Conservation (phyloP, 768 basidiomycete genomes). For the Lentinula lateritia region DNA sequence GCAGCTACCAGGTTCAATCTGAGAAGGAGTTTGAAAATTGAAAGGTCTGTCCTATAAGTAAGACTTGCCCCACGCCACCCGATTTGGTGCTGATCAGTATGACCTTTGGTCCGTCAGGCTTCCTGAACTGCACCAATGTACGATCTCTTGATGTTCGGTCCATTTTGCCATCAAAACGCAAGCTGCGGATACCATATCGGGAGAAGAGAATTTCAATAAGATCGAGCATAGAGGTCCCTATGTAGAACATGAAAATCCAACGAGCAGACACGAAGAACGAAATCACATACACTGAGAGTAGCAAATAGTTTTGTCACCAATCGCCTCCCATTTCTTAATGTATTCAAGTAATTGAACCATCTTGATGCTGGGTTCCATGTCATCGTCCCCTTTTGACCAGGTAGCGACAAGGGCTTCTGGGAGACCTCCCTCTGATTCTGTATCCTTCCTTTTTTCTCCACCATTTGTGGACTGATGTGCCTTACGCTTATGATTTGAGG, state of each 20-base stretch:
- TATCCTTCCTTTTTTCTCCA: conserved; percentile 7
- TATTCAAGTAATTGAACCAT: conserved; percentile 54
- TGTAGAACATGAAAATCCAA: background rate
- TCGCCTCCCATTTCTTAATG: conserved; percentile 52
- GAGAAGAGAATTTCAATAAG: conserved; percentile 55
- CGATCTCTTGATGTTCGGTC: conserved; percentile 43
- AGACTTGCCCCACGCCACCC: conserved; percentile 55
- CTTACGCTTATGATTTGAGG: conserved; percentile 6
- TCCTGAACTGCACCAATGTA: conserved; percentile 49
- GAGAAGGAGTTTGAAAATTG: background rate
- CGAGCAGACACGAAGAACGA: too few species aligned
- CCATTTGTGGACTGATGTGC: conserved; percentile 5
- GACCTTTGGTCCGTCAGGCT: conserved; percentile 49
- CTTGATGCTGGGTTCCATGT: conserved; percentile 64
- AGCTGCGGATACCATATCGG: conserved; percentile 49
- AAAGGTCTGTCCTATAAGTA: background rate
- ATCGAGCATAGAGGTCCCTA: conserved; percentile 73
- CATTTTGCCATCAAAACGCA: conserved; percentile 73
- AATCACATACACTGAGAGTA: conserved; percentile 60
- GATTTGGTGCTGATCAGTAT: conserved; percentile 65
- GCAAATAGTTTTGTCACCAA: conserved; percentile 64
- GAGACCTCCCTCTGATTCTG: conserved; percentile 24
- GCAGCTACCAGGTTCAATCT: conserved; percentile 60
- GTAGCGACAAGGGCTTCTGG: conserved; percentile 42
- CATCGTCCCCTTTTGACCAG: conserved; percentile 56